Base-by-base conservation (phyloP, 192 early-diverging fungal genomes). In the Mortierella alpina region DNA sequence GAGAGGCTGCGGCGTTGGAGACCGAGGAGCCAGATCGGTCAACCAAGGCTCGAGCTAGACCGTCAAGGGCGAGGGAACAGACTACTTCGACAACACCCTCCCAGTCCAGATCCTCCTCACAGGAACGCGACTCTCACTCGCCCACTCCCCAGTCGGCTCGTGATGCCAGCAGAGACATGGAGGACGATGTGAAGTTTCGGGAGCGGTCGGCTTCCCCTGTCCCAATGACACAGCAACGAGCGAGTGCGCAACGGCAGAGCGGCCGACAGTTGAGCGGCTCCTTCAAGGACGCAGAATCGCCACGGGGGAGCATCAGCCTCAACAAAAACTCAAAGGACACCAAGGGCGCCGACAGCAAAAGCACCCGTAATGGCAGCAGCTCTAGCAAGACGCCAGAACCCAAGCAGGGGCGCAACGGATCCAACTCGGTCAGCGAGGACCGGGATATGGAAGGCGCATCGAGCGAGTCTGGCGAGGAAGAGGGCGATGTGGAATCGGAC, bases 401-500 rank as follows among this genome's bases (percentile, higher is more conserved):
- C 2, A 56, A 20, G 13, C 53, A 65, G 14, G 47, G 55, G 3
- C 71, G 59, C 31, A n/a, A 39, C n/a, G 23, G 22, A n/a, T 57
- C 51, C 12, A 63, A 14, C 11, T 58, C 54, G 18, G 31, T 44
- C 14, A 71, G 53, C 59, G 68, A 72, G n/a, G 70, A 80, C 6
- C 69, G 56, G 31, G 60, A 61, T 5, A 47, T 13, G 4, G 77
- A 68, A 6, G 68, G 72, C 1, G 77, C 18, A 7, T 72, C 77
- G 20, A 70, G 65, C 18, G 68, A 41, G 15, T 66, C 70, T 0
- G 76, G 72, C 10, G 50, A 59, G 7, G 74, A 63, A 2, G 66
- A 65, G 17, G 66, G 48, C 12, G 74, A 69, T 17, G 63, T 18
- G 7, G 73, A 60, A 53, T 70, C 75, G 11, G 75, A 78, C 31